Evolutionary conservation across 495 filamentous ascomycete species (phyloP), one percentile per base, ranked within the genome.

Genomic region (Hypoxylon fuscum): DNA sequence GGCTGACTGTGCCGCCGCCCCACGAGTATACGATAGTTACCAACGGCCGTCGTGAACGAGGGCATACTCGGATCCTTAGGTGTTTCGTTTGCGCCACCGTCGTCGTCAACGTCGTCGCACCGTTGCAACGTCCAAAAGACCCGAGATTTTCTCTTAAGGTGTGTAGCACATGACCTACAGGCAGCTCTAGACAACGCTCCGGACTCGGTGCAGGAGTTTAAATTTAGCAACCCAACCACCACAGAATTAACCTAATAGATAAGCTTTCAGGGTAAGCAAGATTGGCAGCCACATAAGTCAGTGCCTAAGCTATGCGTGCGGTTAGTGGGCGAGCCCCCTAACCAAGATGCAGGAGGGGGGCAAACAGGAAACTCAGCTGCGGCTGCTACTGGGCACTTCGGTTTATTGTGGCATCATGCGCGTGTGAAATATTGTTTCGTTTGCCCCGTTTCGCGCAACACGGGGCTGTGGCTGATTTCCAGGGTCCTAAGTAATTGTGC

Each of bases 361-460:
- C n/a, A n/a, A n/a, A n/a, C n/a, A n/a, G n/a, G n/a, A n/a, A n/a
- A 35, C 37, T 34, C 9, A 38, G 18, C 49, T 45, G 34, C 48
- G 42, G 35, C 23, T 48, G 34, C 8, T n/a, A 59, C 34, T 35
- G 49, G 50, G 5, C 42, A 14, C 22, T 42, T 12, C 27, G 35
- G 37, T 37, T 32, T 37, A 29, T 44, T 21, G 32, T 50, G 38
- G 40, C 53, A n/a, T 49, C 44, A 49, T 31, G 14, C 40, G 44
- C 21, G 25, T 35, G 42, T 22, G 48, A 11, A 49, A 38, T 29
- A 38, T 27, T 51, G 62, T 60, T 66, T 60, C 56, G 62, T 66
- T 66, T 38, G 11, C 32, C 12, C 59, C 55, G 55, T 44, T 23
- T 44, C 18, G 20, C 41, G 18, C 9, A 20, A 44, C 18, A 25